Evolutionary conservation across 179 eudicot species (phyloP).

Genomic region (Nepenthes alata): DNA sequence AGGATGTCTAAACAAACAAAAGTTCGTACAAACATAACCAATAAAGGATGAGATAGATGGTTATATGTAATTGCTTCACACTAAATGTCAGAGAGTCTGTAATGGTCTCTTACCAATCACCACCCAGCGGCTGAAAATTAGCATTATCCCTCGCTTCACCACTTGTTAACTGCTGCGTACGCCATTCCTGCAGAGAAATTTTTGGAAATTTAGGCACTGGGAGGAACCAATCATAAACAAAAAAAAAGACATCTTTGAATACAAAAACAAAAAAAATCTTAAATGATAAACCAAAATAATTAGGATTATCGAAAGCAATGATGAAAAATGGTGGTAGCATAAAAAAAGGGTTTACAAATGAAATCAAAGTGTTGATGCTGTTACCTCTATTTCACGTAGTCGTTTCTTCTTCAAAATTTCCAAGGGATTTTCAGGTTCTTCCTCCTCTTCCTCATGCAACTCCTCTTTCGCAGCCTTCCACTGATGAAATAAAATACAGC

Average conservation of each 20-base stretch:
- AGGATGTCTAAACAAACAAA: too few species aligned
- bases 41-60: not conserved
- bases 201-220: slow-evolving; percentile 5
- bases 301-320: not conserved
- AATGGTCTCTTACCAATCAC: slow-evolving; percentile 61
- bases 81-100: not conserved
- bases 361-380: too few species aligned
- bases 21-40: not conserved
- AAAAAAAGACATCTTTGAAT: not conserved
- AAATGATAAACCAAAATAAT: not conserved
- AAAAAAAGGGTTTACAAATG: slow-evolving; percentile 2
- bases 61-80: not conserved
- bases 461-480: slow-evolving; percentile 99
- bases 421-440: slow-evolving; percentile 57
- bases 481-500: slow-evolving; percentile 21
- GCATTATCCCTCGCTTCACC: slow-evolving; percentile 97
- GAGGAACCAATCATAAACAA: slow-evolving; percentile 1
- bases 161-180: slow-evolving; percentile 78
- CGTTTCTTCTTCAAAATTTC: slow-evolving; percentile 78
- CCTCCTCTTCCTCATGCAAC: slow-evolving; percentile 74
- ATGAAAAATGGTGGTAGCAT: not conserved
- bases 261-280: not conserved
- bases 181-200: slow-evolving; percentile 62
- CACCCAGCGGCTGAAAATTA: slow-evolving; percentile 92
- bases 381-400: slow-evolving; percentile 84